Evolutionary conservation across 345 rosid genomes (phyloP).

Genomic region (Hibiscus mutabilis): DNA sequence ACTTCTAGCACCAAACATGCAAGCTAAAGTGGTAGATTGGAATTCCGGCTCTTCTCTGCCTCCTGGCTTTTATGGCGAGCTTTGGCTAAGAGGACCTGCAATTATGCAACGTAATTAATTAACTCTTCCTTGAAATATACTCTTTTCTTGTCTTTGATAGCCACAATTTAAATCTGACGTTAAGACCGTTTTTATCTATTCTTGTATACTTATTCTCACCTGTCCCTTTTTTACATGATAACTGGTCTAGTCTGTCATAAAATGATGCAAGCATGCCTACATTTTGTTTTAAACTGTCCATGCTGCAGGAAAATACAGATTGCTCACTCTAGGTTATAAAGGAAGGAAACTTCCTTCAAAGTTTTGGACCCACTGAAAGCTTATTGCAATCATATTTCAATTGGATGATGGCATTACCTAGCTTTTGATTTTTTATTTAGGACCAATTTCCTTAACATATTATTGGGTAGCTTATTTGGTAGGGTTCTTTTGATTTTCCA

Average conservation of each 20-base stretch:
- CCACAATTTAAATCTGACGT: not conserved
- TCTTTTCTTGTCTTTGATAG: not conserved
- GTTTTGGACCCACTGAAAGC: not conserved
- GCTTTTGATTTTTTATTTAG: not conserved
- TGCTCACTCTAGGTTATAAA: not conserved
- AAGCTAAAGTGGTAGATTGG: slow-evolving; percentile 77
- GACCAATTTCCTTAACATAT: not conserved
- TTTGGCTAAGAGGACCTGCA: slow-evolving; percentile 76
- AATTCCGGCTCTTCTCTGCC: slow-evolving; percentile 54
- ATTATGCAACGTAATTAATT: slow-evolving; percentile 54
- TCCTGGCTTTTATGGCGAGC: slow-evolving; percentile 70
- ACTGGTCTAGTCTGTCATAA: not conserved
- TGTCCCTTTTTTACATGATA: not conserved
- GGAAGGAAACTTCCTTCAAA: not conserved
- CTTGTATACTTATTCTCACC: not conserved
- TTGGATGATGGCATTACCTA: not conserved
- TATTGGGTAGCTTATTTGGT: not conserved
- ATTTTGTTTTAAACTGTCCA: slow-evolving; percentile 1
- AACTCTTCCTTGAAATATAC: not conserved
- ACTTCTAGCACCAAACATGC: slow-evolving; percentile 73
- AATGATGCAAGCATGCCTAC: not conserved
- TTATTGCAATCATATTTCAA: not conserved
- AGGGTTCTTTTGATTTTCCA: slow-evolving; percentile 15
- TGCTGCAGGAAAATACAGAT: not conserved
- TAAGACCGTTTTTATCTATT: not conserved